phyloP scores from a whole-genome alignment of 2,329 filamentous ascomycete species.

The Colletotrichum melonis region DNA sequence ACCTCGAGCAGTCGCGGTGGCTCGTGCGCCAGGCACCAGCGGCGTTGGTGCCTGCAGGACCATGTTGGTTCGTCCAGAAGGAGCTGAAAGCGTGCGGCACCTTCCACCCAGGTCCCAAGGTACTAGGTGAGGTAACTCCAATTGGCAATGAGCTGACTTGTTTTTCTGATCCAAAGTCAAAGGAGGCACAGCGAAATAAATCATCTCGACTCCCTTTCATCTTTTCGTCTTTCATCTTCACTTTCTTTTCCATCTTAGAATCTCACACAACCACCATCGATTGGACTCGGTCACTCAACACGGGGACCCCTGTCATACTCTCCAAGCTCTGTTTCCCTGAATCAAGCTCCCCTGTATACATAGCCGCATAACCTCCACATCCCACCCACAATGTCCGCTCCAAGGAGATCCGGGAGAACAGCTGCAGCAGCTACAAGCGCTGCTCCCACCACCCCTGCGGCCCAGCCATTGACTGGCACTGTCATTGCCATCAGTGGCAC shows the following conservation, averaged over 20 bases:
- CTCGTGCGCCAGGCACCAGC: constrained; percentile 37
- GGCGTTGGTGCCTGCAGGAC: constrained; percentile 23
- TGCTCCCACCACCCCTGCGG: constrained; percentile 10
- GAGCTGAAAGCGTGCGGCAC: constrained; percentile 15
- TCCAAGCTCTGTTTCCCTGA: background rate
- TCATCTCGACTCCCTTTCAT: background rate
- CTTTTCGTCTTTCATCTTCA: background rate
- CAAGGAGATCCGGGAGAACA: constrained; percentile 27
- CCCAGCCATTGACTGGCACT: constrained; percentile 56
- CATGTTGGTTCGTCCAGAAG: constrained; percentile 17
- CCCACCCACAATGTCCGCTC: constrained; percentile 27
- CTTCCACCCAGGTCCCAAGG: background rate
- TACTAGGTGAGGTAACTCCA: background rate
- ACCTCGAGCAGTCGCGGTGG: background rate
- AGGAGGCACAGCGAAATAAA: background rate
- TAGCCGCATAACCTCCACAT: background rate
- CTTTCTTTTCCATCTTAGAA: background rate
- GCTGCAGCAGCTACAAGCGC: background rate
- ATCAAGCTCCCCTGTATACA: background rate
- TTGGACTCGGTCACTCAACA: background rate
- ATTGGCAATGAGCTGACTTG: background rate
- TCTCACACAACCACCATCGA: background rate
- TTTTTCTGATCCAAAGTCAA: background rate
- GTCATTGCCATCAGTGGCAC: constrained; percentile 70
- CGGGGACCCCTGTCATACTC: background rate